Evolutionary conservation across 2,329 filamentous ascomycete genomes (phyloP).

Genomic region (Akanthomyces muscarius): DNA sequence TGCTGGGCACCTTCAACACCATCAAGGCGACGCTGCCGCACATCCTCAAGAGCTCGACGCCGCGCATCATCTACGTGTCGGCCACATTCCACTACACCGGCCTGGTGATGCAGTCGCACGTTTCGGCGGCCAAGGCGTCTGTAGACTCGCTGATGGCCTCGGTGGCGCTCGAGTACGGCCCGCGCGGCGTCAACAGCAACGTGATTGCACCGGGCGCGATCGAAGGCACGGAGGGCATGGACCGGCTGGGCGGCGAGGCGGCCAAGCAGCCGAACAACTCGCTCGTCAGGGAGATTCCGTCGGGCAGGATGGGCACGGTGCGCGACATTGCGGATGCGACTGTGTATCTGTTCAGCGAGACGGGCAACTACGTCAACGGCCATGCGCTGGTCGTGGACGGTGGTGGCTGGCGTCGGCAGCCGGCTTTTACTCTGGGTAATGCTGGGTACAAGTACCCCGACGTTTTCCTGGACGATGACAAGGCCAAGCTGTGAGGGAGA

Average conservation of each 20-base stretch:
- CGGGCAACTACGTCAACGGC: conserved; percentile 82
- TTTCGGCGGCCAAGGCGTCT: conserved; percentile 85
- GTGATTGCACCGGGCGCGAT: conserved; percentile 87
- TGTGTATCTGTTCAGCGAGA: conserved; percentile 80
- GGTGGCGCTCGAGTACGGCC: conserved; percentile 85
- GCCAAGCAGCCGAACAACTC: conserved; percentile 27
- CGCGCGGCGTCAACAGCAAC: conserved; percentile 80
- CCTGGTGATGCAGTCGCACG: conserved; percentile 80
- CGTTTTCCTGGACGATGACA: conserved; percentile 36
- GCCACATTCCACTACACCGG: conserved; percentile 90
- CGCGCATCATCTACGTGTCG: conserved; percentile 84
- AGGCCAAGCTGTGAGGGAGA: conserved; percentile 37
- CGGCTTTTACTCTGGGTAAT: conserved; percentile 42
- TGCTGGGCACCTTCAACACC: conserved; percentile 90
- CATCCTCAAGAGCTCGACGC: conserved; percentile 69
- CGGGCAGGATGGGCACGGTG: conserved; percentile 72
- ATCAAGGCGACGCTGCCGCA: conserved; percentile 86
- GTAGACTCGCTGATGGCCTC: conserved; percentile 80
- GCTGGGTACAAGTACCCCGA: conserved; percentile 49
- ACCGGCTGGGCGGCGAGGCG: conserved; percentile 49
- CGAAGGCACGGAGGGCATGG: conserved; percentile 75
- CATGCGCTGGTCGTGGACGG: conserved; percentile 73
- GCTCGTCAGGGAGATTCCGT: conserved; percentile 54
- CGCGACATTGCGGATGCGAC: conserved; percentile 92
- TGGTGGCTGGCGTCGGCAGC: conserved; percentile 52